phyloP scores from a whole-genome alignment of 768 basidiomycete genomes.

The Calocera cornea region DNA sequence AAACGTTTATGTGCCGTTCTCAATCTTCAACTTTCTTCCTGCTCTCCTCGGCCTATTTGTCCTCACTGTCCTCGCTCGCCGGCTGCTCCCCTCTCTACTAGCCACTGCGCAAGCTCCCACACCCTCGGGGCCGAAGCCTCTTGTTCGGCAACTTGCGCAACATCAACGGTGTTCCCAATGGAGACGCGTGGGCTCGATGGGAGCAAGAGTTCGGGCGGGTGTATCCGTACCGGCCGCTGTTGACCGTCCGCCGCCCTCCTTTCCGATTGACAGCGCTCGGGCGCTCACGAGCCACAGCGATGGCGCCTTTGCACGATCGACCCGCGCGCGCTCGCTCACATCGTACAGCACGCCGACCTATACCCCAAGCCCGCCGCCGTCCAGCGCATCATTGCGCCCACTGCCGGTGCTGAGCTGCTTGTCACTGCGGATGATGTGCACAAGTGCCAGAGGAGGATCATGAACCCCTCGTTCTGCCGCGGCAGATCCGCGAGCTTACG shows the following conservation, averaged over 20 bases:
- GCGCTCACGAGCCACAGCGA: background rate
- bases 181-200: background rate
- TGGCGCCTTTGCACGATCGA: slow-evolving; percentile 65
- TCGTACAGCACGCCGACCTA: slow-evolving; percentile 48
- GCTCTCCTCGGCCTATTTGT: background rate
- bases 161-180: background rate
- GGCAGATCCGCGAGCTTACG: slow-evolving; percentile 32
- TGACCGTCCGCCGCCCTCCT: background rate
- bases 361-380: slow-evolving; percentile 81
- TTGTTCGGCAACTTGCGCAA: background rate
- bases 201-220: background rate
- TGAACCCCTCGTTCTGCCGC: background rate
- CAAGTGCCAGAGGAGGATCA: background rate
- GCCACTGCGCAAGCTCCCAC: background rate
- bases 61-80: background rate
- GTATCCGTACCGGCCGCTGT: background rate
- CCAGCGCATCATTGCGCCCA: slow-evolving; percentile 52
- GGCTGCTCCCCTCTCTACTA: background rate
- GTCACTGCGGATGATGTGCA: slow-evolving; percentile 48
- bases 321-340: slow-evolving; percentile 56
- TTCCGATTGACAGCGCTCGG: background rate
- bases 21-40: background rate
- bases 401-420: slow-evolving; percentile 58
- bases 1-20: too few species aligned
- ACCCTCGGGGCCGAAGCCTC: background rate